Evolutionary conservation across 2,329 filamentous ascomycete genomes (phyloP).

Genomic region (Pseudogymnoascus sp.): DNA sequence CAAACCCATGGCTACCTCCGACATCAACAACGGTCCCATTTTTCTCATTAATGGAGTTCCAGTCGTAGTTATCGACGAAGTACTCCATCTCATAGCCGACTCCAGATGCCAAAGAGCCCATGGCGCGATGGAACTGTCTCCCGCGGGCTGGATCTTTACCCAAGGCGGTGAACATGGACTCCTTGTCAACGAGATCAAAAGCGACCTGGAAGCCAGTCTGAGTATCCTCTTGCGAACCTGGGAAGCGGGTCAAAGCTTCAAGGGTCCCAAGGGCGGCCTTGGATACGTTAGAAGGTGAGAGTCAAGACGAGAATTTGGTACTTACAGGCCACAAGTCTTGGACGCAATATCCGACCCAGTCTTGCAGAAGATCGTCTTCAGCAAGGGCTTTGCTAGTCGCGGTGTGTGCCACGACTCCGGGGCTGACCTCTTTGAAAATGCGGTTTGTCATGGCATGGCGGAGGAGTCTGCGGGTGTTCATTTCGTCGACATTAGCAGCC

Average conservation of each 20-base stretch:
- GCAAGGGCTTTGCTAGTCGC: constrained; percentile 44
- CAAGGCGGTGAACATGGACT: constrained; percentile 47
- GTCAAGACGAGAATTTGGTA: not conserved
- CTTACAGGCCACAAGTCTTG: constrained; percentile 39
- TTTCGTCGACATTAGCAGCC: constrained; percentile 10
- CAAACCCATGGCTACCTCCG: constrained; percentile 51
- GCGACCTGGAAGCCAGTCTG: constrained; percentile 45
- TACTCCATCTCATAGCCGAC: constrained; percentile 48
- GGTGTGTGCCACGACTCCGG: constrained; percentile 47
- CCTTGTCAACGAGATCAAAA: constrained; percentile 41
- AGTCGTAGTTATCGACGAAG: constrained; percentile 47
- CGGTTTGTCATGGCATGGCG: constrained; percentile 49
- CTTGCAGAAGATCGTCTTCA: constrained; percentile 39
- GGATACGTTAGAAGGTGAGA: not conserved
- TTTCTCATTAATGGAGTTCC: constrained; percentile 37
- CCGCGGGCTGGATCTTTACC: constrained; percentile 41
- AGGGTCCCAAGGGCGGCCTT: constrained; percentile 41
- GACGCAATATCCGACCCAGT: constrained; percentile 48
- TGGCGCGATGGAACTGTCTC: constrained; percentile 45
- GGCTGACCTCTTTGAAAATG: constrained; percentile 45
- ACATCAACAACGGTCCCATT: constrained; percentile 48
- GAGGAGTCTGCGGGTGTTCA: constrained; percentile 40
- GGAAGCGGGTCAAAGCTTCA: constrained; percentile 36
- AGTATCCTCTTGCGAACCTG: constrained; percentile 41
- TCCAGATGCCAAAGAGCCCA: constrained; percentile 46